These are phyloP conservation scores for Syncephalastrum sp. DNA, from an alignment of 371 early-diverging fungal genomes.

Conservation along the genomic window DNA sequence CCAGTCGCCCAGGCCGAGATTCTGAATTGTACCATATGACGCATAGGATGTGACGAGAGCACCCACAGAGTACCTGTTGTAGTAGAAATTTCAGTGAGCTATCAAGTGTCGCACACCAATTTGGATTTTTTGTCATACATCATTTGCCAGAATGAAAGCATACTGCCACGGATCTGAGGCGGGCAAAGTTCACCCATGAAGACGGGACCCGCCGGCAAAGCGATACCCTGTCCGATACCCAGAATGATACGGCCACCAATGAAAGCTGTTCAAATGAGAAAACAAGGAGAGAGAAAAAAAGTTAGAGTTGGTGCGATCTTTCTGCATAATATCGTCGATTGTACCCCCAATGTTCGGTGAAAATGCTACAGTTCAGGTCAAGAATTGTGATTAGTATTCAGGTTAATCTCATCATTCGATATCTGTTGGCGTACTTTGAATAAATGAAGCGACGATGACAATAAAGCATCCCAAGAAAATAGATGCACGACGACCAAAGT, in stretches of 20 bases:
- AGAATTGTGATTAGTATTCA: neutral
- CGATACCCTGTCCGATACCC: slow-evolving; percentile 28
- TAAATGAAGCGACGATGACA: slow-evolving; percentile 22
- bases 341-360: slow-evolving; percentile 22
- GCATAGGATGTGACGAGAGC: slow-evolving; percentile 26
- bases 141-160: slow-evolving; percentile 36
- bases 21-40: slow-evolving; percentile 15
- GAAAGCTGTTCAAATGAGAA: slow-evolving; percentile 9
- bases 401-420: too few species aligned
- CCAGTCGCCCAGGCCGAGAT: slow-evolving; percentile 17
- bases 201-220: slow-evolving; percentile 26
- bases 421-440: slow-evolving; percentile 13
- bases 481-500: slow-evolving; percentile 25
- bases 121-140: slow-evolving; percentile 8
- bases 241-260: slow-evolving; percentile 28
- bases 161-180: slow-evolving; percentile 27
- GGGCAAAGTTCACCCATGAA: slow-evolving; percentile 28
- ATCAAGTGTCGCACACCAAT: neutral
- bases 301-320: neutral
- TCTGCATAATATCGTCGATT: neutral
- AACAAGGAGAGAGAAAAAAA: slow-evolving; percentile 5
- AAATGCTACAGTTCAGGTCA: slow-evolving; percentile 10
- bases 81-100: neutral
- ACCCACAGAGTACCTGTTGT: slow-evolving; percentile 23
- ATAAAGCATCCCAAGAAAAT: slow-evolving; percentile 23